phyloP scores from a whole-genome alignment of 1,284 basidiomycete genomes.

The Lentinula novae-zelandiae region DNA sequence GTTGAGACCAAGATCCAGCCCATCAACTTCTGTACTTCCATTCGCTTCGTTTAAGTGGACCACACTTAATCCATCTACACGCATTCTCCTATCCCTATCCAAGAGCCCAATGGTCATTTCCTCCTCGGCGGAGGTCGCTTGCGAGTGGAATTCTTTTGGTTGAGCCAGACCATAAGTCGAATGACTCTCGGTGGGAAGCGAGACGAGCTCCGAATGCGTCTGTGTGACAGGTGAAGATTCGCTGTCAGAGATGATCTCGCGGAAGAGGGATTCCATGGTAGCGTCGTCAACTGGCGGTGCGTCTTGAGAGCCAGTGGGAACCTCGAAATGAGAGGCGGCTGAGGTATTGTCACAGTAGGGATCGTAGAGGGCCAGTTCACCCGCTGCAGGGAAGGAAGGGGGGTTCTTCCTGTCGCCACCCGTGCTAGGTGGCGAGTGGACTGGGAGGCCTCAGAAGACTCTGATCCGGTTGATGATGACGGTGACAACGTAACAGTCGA shows the following conservation, averaged over 20 bases:
- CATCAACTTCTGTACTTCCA: background rate
- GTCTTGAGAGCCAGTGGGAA: slow-evolving; percentile 7
- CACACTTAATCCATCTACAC: slow-evolving; percentile 3
- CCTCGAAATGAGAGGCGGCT: slow-evolving; percentile 2
- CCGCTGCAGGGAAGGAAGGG: slow-evolving; percentile 79
- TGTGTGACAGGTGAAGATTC: slow-evolving; percentile 21
- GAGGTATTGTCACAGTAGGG: slow-evolving; percentile 16
- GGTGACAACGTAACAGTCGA: background rate
- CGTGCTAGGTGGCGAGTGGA: slow-evolving; percentile 93
- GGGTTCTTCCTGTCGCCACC: slow-evolving; percentile 66
- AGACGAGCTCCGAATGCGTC: slow-evolving; percentile 24
- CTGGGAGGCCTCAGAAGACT: slow-evolving; percentile 32
- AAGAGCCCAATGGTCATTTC: slow-evolving; percentile 6
- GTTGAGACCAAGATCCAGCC: slow-evolving; percentile 1
- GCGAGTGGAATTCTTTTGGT: background rate
- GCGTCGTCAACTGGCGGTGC: slow-evolving; percentile 41
- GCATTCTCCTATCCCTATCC: slow-evolving; percentile 8
- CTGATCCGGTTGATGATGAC: slow-evolving; percentile 14
- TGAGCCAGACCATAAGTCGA: slow-evolving; percentile 22
- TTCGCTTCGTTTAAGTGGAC: slow-evolving; percentile 1
- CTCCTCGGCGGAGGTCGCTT: slow-evolving; percentile 7
- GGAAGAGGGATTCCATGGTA: slow-evolving; percentile 60
- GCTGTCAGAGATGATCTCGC: slow-evolving; percentile 54
- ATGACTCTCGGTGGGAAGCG: slow-evolving; percentile 22
- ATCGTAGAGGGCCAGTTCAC: slow-evolving; percentile 49